Conservation (phyloP, 331 rosid species). For the Quercus tomentella region DNA sequence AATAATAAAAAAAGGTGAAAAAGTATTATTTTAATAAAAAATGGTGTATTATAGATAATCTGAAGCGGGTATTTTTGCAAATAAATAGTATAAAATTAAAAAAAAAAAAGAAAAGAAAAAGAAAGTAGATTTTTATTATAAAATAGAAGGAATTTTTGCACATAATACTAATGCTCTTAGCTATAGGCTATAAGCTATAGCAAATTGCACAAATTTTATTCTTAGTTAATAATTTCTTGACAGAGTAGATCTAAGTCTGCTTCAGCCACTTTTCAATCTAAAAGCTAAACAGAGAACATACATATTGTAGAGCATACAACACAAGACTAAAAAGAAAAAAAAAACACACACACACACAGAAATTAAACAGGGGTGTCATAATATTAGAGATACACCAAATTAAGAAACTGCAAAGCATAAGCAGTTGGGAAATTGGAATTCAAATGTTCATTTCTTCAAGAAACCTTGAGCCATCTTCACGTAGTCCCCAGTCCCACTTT, state of each 20-base stretch:
- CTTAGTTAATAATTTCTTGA: background rate
- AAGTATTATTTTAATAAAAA: no score
- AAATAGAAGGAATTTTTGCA: no score
- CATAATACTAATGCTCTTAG: no score
- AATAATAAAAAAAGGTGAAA: no score
- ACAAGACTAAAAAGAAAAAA: background rate
- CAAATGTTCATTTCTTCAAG: constrained; percentile 13
- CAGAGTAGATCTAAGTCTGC: background rate
- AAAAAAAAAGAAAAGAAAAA: no score
- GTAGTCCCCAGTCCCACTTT: constrained; percentile 40
- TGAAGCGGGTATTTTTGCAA: no score
- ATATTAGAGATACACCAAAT: no score
- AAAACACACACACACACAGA: background rate
- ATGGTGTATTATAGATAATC: no score
- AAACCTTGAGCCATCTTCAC: constrained; percentile 60
- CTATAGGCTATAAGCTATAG: no score
- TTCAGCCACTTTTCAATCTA: background rate
- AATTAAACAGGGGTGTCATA: no score
- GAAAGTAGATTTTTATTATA: background rate
- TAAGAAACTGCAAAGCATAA: background rate
- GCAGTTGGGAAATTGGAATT: background rate
- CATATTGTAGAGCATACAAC: background rate
- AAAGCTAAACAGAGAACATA: background rate
- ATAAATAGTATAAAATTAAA: no score
- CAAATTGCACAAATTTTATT: background rate